These are phyloP conservation scores for Beauveria medogensis DNA, from an alignment of 2,329 filamentous ascomycete species.

Conservation along the genomic window DNA sequence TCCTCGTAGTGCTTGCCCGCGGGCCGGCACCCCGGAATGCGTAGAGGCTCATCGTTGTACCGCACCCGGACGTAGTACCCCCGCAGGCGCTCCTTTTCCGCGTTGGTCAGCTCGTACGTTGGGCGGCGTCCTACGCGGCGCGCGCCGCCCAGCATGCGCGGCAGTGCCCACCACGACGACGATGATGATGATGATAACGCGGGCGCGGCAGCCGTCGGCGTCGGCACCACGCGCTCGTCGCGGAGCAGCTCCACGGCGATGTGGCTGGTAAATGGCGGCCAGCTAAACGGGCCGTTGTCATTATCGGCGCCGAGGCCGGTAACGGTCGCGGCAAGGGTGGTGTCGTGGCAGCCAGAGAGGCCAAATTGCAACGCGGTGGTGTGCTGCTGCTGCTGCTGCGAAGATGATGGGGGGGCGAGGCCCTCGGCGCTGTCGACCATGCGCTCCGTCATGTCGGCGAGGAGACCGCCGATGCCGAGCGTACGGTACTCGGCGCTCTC, in stretches of 20 bases:
- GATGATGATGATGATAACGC: slow-evolving; percentile 17
- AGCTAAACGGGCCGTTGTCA: slow-evolving; percentile 39
- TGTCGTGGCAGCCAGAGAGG: slow-evolving; percentile 85
- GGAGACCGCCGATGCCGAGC: slow-evolving; percentile 74
- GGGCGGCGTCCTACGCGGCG: slow-evolving; percentile 51
- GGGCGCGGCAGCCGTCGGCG: slow-evolving; percentile 13
- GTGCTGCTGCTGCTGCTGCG: background rate
- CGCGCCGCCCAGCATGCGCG: slow-evolving; percentile 20
- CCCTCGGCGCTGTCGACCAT: slow-evolving; percentile 59
- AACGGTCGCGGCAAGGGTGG: slow-evolving; percentile 75
- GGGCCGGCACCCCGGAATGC: slow-evolving; percentile 70
- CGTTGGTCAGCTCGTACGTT: slow-evolving; percentile 43
- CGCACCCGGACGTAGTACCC: slow-evolving; percentile 82
- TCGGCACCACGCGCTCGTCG: slow-evolving; percentile 25
- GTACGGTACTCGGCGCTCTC: slow-evolving; percentile 83
- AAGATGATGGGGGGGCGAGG: background rate
- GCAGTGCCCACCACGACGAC: slow-evolving; percentile 15
- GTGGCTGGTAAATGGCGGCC: slow-evolving; percentile 92
- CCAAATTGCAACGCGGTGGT: slow-evolving; percentile 48
- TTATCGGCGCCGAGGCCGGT: slow-evolving; percentile 73
- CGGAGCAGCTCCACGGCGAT: slow-evolving; percentile 87
- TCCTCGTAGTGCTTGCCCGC: slow-evolving; percentile 77
- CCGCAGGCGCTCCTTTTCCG: slow-evolving; percentile 53
- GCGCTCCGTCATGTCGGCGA: slow-evolving; percentile 73
- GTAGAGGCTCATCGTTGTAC: slow-evolving; percentile 81